These are phyloP conservation scores for Pontederia paniculata DNA, from an alignment of 176 grass and related monocot genomes.

Conservation along the genomic window DNA sequence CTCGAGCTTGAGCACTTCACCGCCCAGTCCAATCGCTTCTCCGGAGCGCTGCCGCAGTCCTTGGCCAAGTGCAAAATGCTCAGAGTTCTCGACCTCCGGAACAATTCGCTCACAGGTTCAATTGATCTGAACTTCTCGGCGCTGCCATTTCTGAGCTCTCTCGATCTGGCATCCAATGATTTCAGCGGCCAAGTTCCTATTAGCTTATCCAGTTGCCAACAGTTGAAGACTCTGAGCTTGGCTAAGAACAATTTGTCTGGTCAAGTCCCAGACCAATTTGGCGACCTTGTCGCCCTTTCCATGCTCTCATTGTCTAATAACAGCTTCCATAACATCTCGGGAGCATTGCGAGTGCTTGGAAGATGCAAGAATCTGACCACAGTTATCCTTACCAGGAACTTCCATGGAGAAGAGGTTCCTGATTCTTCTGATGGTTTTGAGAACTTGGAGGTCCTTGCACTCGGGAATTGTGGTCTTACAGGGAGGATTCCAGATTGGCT, in stretches of 20 bases:
- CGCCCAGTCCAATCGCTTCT: conserved; percentile 56
- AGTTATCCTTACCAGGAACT: conserved; percentile 1
- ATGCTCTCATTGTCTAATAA: neutral
- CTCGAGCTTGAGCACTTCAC: conserved; percentile 35
- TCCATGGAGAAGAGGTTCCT: neutral
- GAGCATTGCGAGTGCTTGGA: neutral
- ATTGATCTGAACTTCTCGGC: conserved; percentile 56
- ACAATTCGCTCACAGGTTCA: conserved; percentile 65
- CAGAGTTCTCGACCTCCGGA: conserved; percentile 57
- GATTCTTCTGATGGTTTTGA: conserved; percentile 4
- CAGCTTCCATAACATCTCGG: conserved; percentile 1
- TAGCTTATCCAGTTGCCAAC: conserved; percentile 39
- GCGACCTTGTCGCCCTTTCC: neutral
- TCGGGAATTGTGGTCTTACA: conserved; percentile 6
- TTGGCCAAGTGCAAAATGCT: conserved; percentile 39
- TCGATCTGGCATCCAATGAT: conserved; percentile 76
- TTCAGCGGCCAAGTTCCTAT: conserved; percentile 51
- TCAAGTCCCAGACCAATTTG: neutral
- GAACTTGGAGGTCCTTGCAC: neutral
- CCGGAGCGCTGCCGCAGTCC: conserved; percentile 41
- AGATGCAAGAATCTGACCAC: neutral
- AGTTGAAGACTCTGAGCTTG: neutral
- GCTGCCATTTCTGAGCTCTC: conserved; percentile 39
- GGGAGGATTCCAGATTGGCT: conserved; percentile 2
- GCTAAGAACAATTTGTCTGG: conserved; percentile 1